Evolutionary conservation across 441 rosid species (phyloP), one percentile per base, ranked within the genome.

Genomic region (Populus hybrid): DNA sequence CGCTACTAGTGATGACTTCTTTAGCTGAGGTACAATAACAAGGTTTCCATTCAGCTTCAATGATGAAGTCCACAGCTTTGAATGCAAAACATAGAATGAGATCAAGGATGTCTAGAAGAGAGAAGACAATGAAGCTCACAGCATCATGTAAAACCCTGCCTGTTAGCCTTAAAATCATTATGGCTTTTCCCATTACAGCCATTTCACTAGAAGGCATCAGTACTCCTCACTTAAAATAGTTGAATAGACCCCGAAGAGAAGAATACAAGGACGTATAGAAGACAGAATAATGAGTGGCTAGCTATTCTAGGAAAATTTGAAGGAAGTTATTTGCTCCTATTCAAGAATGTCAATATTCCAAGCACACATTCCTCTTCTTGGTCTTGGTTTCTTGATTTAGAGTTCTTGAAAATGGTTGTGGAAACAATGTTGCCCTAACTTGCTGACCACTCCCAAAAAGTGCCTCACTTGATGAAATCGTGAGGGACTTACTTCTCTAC

Each of bases 21-120:
- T 85, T 89, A 23, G 91, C 81, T 0, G 97, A 88, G 63, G 86
- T 83, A 78, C 99, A 90, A 75, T 91, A 92, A 82, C 98, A 90
- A 59, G 94, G 92, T 88, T 90, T 91, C 93, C 95, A 89, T 77
- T 94, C 93, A 21, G 95, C 87, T 83, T 95, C 98, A 46, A 90
- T 81, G 77, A 90, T 76, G 85, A 91, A 90, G 72, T 95, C 98
- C 0, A 82, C 89, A 20, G 82, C 82, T 83, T 90, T 93, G 90
- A 88, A 95, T 12, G 82, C 71, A 11, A 87, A 78, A 83, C 98
- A 95, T 3, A 95, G 89, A 24, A 86, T 59, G 73, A 80, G 70
- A 86, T 95, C 97, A n/a, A 95, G 70, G 54, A 95, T 83, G 88
- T 95, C 99, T 0, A 95, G 90, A 72, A 89, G 67, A 24, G 88